A percentile compares a stretch with the other conserved stretches of the same genome.
Conservation (phyloP, 2,329 filamentous ascomycete genomes). For the Talaromyces piceae region DNA sequence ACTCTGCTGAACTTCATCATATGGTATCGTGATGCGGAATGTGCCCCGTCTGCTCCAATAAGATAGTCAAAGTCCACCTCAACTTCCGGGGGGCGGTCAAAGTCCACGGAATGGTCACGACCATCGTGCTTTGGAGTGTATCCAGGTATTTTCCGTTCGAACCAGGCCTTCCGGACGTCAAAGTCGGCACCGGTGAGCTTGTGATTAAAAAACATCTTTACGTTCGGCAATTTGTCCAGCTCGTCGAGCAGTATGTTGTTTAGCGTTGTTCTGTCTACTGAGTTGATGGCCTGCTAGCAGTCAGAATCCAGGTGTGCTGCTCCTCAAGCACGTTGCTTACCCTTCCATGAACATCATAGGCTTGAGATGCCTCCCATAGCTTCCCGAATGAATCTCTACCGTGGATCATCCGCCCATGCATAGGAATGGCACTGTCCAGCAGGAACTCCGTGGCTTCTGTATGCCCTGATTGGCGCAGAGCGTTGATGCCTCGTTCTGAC, state of each 20-base stretch:
- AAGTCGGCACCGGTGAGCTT: slow-evolving; percentile 91
- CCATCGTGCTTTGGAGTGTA: slow-evolving; percentile 18
- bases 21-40: slow-evolving; percentile 84
- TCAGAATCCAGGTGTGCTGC: not conserved
- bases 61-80: slow-evolving; percentile 85
- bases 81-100: slow-evolving; percentile 57
- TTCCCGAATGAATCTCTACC: slow-evolving; percentile 56
- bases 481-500: slow-evolving; percentile 87
- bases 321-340: slow-evolving; percentile 42
- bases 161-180: slow-evolving; percentile 71
- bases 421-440: slow-evolving; percentile 73
- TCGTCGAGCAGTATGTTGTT: slow-evolving; percentile 80
- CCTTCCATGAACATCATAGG: slow-evolving; percentile 81
- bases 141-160: slow-evolving; percentile 51
- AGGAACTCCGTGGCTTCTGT: slow-evolving; percentile 65
- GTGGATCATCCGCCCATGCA: slow-evolving; percentile 97
- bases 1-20: slow-evolving; percentile 92
- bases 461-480: slow-evolving; percentile 64
- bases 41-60: slow-evolving; percentile 90
- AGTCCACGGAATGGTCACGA: slow-evolving; percentile 17
- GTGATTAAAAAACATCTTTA: slow-evolving; percentile 86
- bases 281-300: slow-evolving; percentile 61
- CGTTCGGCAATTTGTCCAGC: slow-evolving; percentile 76
- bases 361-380: slow-evolving; percentile 70
- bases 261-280: slow-evolving; percentile 74